phyloP scores from a whole-genome alignment of 1,284 basidiomycete genomes.

The Vanrija pseudolonga region DNA sequence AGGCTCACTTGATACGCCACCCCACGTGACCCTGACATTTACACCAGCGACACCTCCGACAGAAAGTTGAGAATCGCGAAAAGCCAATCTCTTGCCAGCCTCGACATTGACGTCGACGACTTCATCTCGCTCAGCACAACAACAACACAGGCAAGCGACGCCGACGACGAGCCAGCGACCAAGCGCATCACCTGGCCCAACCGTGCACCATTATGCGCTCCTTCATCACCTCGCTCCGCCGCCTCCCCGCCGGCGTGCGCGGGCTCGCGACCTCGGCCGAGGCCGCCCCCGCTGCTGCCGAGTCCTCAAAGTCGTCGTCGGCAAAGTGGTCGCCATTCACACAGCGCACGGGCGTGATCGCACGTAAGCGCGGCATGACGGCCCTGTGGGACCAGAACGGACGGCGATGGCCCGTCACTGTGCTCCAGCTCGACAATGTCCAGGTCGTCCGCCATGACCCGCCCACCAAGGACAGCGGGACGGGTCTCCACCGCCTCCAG shows the following conservation, averaged over 20 bases:
- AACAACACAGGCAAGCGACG: too few relatives aligned
- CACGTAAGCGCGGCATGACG: conserved; percentile 94
- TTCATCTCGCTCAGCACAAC: too few relatives aligned
- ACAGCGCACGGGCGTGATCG: conserved; percentile 88
- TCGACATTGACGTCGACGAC: too few relatives aligned
- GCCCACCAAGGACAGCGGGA: conserved; percentile 25
- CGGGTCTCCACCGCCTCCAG: conserved; percentile 77
- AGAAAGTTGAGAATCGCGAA: too few relatives aligned
- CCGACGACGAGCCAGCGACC: too few relatives aligned
- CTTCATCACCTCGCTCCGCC: conserved; percentile 17
- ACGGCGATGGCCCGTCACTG: conserved; percentile 80
- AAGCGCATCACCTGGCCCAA: too few relatives aligned
- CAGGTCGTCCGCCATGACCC: conserved; percentile 48
- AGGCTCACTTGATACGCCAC: neutral
- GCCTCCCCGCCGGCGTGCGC: conserved; percentile 9
- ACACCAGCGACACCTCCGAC: neutral
- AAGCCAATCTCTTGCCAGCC: too few relatives aligned
- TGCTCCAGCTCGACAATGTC: conserved; percentile 61
- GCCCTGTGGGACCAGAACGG: conserved; percentile 89
- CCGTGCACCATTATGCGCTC: conserved; percentile 20
- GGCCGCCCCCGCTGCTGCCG: conserved; percentile 13
- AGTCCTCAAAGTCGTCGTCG: neutral
- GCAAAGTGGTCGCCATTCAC: conserved; percentile 75
- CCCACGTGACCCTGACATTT: neutral
- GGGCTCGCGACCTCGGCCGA: conserved; percentile 18